Evolutionary conservation across 108 stramenopile species (phyloP).

Genomic region (Conticribra weissflogii): DNA sequence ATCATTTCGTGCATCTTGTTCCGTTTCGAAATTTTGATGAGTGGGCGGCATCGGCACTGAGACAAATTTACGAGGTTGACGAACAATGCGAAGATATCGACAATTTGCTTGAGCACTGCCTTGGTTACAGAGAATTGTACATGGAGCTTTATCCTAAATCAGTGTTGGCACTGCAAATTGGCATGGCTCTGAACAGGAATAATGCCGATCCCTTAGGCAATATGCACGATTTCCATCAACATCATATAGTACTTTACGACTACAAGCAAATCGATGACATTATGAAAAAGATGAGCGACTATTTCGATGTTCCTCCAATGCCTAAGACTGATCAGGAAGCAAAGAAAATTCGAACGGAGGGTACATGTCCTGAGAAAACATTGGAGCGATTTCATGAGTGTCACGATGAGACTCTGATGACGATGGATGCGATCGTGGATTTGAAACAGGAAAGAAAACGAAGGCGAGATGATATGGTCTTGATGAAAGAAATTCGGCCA

Average conservation of each 20-base stretch:
- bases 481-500: conserved; percentile 7
- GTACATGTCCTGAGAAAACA: conserved; percentile 25
- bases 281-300: conserved; percentile 17
- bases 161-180: conserved; percentile 20
- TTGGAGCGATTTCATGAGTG: conserved; percentile 33
- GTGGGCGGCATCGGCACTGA: conserved; percentile 38
- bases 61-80: conserved; percentile 32
- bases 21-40: conserved; percentile 41
- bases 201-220: background rate
- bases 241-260: conserved; percentile 40
- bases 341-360: conserved; percentile 17
- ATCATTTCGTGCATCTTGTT: conserved; percentile 32
- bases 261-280: conserved; percentile 26
- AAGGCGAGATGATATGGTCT: background rate
- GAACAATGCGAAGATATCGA: conserved; percentile 24
- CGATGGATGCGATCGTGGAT: conserved; percentile 15
- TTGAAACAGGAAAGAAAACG: conserved; percentile 16
- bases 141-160: conserved; percentile 41
- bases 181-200: conserved; percentile 24
- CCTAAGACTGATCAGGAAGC: conserved; percentile 5
- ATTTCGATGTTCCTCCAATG: conserved; percentile 23
- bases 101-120: conserved; percentile 26
- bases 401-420: conserved; percentile 27
- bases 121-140: conserved; percentile 41
- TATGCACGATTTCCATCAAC: conserved; percentile 16